These are phyloP conservation scores for Boletus subcaerulescens DNA, from an alignment of 768 basidiomycete species.

Conservation along the genomic window DNA sequence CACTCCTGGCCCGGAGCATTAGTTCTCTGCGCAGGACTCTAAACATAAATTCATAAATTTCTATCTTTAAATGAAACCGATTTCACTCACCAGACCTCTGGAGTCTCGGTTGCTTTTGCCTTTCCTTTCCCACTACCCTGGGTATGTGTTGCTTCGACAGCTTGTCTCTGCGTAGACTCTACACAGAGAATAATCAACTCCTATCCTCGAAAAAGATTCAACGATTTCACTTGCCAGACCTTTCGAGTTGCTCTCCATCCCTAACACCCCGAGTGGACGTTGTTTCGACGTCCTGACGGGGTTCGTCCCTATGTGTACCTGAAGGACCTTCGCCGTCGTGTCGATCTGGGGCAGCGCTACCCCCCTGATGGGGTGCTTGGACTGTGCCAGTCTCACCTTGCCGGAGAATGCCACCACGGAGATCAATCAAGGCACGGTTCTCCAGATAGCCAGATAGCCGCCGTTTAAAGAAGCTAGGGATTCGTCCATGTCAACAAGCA, in stretches of 20 bases:
- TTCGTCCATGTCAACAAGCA: neutral
- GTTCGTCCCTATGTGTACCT: neutral
- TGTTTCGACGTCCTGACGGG: neutral
- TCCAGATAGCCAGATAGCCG: neutral
- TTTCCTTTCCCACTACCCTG: neutral
- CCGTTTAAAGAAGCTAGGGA: neutral
- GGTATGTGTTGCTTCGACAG: no score
- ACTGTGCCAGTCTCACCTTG: no score
- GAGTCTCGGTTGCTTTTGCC: neutral
- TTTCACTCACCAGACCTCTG: neutral
- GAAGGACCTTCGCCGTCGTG: neutral
- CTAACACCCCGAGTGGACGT: neutral
- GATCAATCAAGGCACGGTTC: constrained; percentile 1
- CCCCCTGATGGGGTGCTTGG: neutral
- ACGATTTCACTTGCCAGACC: no score
- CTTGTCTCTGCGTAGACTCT: no score
- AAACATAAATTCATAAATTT: no score
- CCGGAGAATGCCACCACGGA: neutral
- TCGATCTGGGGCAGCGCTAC: neutral
- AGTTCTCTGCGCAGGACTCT: no score
- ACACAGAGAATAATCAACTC: no score
- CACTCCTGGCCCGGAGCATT: neutral
- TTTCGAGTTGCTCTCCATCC: neutral
- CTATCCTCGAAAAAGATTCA: no score
- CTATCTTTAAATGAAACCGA: neutral